Conservation (phyloP, 2,329 filamentous ascomycete species). For the Trichophyton benhamiae region DNA sequence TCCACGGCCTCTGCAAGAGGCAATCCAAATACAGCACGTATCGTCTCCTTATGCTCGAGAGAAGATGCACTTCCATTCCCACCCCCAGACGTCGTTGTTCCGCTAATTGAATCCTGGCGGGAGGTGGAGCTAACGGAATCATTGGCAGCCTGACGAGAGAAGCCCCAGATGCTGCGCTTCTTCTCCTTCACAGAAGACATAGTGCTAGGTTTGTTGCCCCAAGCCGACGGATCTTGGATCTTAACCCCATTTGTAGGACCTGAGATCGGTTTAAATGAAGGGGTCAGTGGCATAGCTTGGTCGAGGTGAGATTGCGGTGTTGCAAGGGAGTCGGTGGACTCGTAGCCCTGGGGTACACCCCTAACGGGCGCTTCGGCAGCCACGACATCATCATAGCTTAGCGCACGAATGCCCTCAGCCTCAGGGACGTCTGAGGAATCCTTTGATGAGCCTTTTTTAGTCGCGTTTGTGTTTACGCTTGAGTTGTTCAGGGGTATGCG, state of each 20-base stretch:
- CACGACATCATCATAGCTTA: constrained; percentile 47
- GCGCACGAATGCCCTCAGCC: constrained; percentile 30
- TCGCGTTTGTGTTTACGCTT: constrained; percentile 13
- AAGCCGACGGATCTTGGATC: constrained; percentile 69
- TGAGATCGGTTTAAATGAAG: constrained; percentile 53
- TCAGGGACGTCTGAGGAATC: constrained; percentile 20
- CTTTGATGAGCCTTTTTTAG: constrained; percentile 23
- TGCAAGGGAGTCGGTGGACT: constrained; percentile 20
- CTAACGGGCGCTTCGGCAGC: constrained; percentile 46
- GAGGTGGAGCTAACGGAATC: constrained; percentile 36
- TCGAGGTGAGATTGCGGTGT: constrained; percentile 20
- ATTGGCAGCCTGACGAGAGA: constrained; percentile 57
- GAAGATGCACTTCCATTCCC: constrained; percentile 34
- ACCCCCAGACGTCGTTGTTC: not conserved
- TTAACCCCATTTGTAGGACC: constrained; percentile 71
- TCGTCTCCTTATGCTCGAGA: constrained; percentile 40
- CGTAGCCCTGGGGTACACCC: constrained; percentile 29
- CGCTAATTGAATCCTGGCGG: constrained; percentile 18
- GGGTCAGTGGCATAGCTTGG: constrained; percentile 21
- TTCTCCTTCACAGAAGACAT: constrained; percentile 57
- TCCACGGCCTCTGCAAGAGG: constrained; percentile 76
- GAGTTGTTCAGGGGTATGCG: not conserved
- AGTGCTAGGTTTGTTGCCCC: constrained; percentile 59
- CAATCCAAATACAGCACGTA: constrained; percentile 70
- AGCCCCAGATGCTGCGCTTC: constrained; percentile 59